Evolutionary conservation across 2,329 filamentous ascomycete genomes (phyloP).

Genomic region (Fusarium sp.): DNA sequence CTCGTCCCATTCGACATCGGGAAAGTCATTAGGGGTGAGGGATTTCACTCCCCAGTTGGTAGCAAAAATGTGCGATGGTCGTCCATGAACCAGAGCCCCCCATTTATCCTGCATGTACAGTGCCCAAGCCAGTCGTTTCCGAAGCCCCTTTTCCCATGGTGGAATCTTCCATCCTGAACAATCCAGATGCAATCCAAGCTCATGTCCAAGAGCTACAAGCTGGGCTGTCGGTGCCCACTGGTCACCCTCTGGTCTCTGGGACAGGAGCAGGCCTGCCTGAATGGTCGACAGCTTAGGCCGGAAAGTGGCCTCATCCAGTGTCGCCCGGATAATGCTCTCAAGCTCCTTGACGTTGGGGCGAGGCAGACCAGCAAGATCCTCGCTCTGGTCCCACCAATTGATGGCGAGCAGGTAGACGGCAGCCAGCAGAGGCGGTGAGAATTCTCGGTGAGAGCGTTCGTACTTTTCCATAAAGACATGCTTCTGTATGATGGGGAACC

Average conservation of each 20-base stretch:
- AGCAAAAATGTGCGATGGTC: conserved; percentile 79
- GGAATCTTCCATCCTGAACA: conserved; percentile 90
- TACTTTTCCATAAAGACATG: conserved; percentile 84
- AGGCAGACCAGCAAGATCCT: conserved; percentile 71
- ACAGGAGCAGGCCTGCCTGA: conserved; percentile 80
- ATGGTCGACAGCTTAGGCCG: conserved; percentile 85
- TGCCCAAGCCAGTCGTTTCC: conserved; percentile 90
- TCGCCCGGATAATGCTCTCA: conserved; percentile 78
- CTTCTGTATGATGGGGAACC: conserved; percentile 86
- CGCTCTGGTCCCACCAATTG: conserved; percentile 87
- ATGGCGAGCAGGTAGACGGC: conserved; percentile 87
- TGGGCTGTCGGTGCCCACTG: conserved; percentile 90
- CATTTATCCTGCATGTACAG: conserved; percentile 95
- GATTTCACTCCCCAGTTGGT: conserved; percentile 81
- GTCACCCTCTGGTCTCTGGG: conserved; percentile 81
- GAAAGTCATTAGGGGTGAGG: conserved; percentile 77
- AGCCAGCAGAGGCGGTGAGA: conserved; percentile 81
- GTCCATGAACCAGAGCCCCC: conserved; percentile 86
- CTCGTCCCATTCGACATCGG: conserved; percentile 77
- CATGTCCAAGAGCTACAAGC: conserved; percentile 86
- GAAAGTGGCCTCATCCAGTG: conserved; percentile 81
- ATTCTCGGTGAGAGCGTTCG: conserved; percentile 76
- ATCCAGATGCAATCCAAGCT: conserved; percentile 89
- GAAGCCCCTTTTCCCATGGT: conserved; percentile 84
- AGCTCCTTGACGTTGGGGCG: conserved; percentile 80